Conservation (phyloP, 768 basidiomycete species). For the Suillus plorans region DNA sequence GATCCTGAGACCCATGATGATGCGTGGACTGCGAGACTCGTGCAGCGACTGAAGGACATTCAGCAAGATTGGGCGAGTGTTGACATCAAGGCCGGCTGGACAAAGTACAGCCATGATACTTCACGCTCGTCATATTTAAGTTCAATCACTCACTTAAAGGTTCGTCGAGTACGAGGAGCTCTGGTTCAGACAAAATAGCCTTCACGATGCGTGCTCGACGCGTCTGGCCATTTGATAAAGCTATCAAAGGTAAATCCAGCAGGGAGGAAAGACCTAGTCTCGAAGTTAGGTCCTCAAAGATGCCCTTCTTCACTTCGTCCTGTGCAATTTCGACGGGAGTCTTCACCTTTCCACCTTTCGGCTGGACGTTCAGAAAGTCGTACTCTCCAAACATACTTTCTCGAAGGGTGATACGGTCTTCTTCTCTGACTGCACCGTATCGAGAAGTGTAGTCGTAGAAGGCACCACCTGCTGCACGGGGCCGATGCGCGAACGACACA, state of each 20-base stretch:
- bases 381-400: constrained; percentile 65
- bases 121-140: background rate
- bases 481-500: constrained; percentile 69
- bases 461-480: constrained; percentile 55
- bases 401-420: constrained; percentile 74
- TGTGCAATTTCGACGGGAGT: constrained; percentile 23
- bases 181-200: constrained; percentile 68
- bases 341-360: constrained; percentile 20
- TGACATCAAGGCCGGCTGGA: constrained; percentile 76
- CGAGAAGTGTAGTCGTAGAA: constrained; percentile 94
- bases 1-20: constrained; percentile 63
- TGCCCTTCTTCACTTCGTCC: constrained; percentile 26
- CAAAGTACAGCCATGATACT: background rate
- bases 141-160: constrained; percentile 65
- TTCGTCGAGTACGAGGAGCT: constrained; percentile 86
- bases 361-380: constrained; percentile 33
- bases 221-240: constrained; percentile 91
- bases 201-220: constrained; percentile 80
- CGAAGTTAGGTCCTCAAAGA: constrained; percentile 55
- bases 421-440: constrained; percentile 86
- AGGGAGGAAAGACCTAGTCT: constrained; percentile 58
- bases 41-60: constrained; percentile 58
- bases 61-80: constrained; percentile 56
- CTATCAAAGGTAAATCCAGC: constrained; percentile 82
- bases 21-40: constrained; percentile 45